Evolutionary conservation across 306 rosid genomes (phyloP), one percentile per base, ranked within the genome.

Genomic region (Prunus fruticosa): DNA sequence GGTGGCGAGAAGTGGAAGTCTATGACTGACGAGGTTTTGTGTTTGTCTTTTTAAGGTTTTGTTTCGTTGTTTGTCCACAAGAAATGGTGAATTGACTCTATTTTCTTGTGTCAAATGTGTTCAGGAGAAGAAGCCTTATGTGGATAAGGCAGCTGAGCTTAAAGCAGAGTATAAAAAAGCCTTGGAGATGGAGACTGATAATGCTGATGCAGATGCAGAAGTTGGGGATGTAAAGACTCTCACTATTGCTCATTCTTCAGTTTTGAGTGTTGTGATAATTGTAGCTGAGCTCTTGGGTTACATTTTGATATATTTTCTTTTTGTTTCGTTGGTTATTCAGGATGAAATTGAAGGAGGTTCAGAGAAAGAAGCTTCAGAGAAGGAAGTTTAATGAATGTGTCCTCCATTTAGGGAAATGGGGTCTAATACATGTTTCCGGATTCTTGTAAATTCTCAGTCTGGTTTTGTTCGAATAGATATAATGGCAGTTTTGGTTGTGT

Each of bases 1-100:
- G 96, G 87, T 57, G 99, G 97, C 67, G 97, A 86, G 84, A 90
- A 84, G 82, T 92, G 98, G 97, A 88, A 56, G 78, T 84, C 88
- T 23, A 22, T 92, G 92, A 88, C 87, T 32, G 93, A 92, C 58
- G 97, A 89, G 80, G 98, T 89, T 38, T 38, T 38, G 43, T 38
- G 13, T 9, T 23, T 64, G 28, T 10, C 1, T 10, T 1, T 11
- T 46, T 5, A 34, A 11, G 15, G 23, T 65, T 32, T 54, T 11
- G 20, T 3, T 57, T 13, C 3, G 11, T 14, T 62, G 15, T 16
- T 23, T 7, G 11, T 38, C 22, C 11, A 70, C 49, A 3, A 13
- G 32, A 46, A 15, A 2, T 34, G 11, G 13, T 28, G 11, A 49
- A 27, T 79, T 22, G 34, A 67, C 25, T 3, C 13, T 8, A 63